Evolutionary conservation across 2,329 filamentous ascomycete genomes (phyloP).

Genomic region (Xylaria sp.): DNA sequence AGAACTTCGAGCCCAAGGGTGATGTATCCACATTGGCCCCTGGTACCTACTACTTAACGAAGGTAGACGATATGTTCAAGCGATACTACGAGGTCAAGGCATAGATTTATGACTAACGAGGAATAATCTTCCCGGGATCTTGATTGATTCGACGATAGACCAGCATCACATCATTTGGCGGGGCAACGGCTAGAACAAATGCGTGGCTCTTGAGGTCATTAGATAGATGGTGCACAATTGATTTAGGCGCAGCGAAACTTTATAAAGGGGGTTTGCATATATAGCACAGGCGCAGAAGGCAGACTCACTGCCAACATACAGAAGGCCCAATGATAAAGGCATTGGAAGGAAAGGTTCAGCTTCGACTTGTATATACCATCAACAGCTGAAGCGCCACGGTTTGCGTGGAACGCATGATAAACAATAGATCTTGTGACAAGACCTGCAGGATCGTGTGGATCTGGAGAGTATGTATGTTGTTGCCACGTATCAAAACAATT

Average conservation of each 20-base stretch:
- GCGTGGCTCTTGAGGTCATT: constrained; percentile 37
- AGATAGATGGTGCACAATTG: constrained; percentile 43
- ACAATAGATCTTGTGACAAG: constrained; percentile 40
- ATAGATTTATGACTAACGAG: constrained; percentile 54
- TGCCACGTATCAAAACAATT: neutral
- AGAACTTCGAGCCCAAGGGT: constrained; percentile 77
- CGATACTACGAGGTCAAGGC: constrained; percentile 80
- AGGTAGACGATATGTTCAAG: constrained; percentile 88
- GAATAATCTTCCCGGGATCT: constrained; percentile 38
- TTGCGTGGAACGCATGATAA: constrained; percentile 40
- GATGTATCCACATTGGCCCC: constrained; percentile 71
- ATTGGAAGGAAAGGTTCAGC: constrained; percentile 34
- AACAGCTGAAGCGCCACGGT: constrained; percentile 36
- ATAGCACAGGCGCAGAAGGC: constrained; percentile 37
- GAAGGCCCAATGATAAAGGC: constrained; percentile 39
- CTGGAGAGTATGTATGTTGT: neutral
- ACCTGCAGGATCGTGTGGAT: neutral
- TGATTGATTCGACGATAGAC: constrained; percentile 44
- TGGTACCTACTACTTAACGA: constrained; percentile 81
- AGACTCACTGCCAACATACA: constrained; percentile 25
- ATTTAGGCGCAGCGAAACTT: constrained; percentile 37
- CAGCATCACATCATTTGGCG: constrained; percentile 39
- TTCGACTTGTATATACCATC: constrained; percentile 48
- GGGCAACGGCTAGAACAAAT: constrained; percentile 38
- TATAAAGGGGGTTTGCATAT: constrained; percentile 37